Base-by-base conservation (phyloP, 2,329 filamentous ascomycete genomes). In the Aureobasidium sp. region DNA sequence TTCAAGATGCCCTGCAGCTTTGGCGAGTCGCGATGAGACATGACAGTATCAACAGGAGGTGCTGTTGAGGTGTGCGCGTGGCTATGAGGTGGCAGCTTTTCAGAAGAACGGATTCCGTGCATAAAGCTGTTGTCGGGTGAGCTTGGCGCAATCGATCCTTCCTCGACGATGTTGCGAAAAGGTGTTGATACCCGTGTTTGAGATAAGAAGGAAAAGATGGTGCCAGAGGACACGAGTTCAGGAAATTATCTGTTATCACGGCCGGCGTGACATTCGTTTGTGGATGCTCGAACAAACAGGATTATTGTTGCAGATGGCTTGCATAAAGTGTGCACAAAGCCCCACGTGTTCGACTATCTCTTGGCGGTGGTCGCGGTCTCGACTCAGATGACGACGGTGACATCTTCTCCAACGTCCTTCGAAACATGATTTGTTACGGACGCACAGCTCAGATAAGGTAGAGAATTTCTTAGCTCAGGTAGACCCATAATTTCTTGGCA, bases 1-100 rank as follows among this genome's bases (percentile, higher is more conserved):
- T 62, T 62, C 49, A 62, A 17, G 34, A 62, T 62, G n/a, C 60
- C 31, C 31, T 62, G 60, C 22, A 62, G n/a, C 31, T 56, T 62
- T 4, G 60, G 60, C n/a, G 60, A 62, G 22, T 62, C 60, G 60
- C 60, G 60, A 42, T 48, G 60, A 9, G 60, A 36, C 49, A 62
- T 56, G 41, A 12, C n/a, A 6, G 36, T 20, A 5, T n/a, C 17
- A 22, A 36, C 31, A 52, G 45, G 41, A 44, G 44, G 47, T 61
- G 37, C 27, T 22, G 36, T 42, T 31, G 31, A 9, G 1, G 55
- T n/a, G 11, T 27, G 29, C n/a, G 37, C 9, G 14, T 6, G 14
- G 17, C 14, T 31, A 47, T 14, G 37, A 57, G 29, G 37, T 57
- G 39, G 22, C 53, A 34, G 53, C 11, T 44, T 34, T 57, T n/a